Conservation (phyloP, 805 yeast genomes). For the Candida easanensis region DNA sequence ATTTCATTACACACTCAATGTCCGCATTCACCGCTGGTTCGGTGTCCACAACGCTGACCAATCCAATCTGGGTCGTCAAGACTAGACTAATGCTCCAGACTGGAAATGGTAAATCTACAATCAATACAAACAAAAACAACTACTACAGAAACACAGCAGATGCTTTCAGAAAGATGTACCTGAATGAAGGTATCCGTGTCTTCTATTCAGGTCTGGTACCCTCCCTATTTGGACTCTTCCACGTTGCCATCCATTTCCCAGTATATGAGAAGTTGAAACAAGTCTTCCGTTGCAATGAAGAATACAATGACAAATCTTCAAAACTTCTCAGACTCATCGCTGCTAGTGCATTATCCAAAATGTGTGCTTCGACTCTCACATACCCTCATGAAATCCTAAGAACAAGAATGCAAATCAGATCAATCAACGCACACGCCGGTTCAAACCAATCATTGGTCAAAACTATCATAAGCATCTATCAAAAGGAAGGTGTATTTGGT, state of each 20-base stretch:
- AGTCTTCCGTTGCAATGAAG: constrained; percentile 34
- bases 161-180: constrained; percentile 78
- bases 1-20: constrained; percentile 38
- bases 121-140: constrained; percentile 16
- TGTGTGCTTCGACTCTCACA: constrained; percentile 84
- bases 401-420: constrained; percentile 75
- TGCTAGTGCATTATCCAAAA: constrained; percentile 81
- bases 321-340: constrained; percentile 43
- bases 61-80: constrained; percentile 97
- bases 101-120: constrained; percentile 20
- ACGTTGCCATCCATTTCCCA: constrained; percentile 96
- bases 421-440: constrained; percentile 26
- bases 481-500: constrained; percentile 73
- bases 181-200: constrained; percentile 72
- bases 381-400: constrained; percentile 95
- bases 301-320: constrained; percentile 21
- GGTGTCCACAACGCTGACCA: constrained; percentile 77
- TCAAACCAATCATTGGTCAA: constrained; percentile 20
- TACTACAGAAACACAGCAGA: constrained; percentile 77
- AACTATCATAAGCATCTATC: constrained; percentile 30
- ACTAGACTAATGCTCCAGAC: constrained; percentile 91
- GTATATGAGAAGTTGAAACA: constrained; percentile 79
- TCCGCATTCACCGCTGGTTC: constrained; percentile 88
- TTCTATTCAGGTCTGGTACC: constrained; percentile 91
- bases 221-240: constrained; percentile 83